phyloP scores from a whole-genome alignment of 2,329 filamentous ascomycete genomes.

The Diaporthe capsici region DNA sequence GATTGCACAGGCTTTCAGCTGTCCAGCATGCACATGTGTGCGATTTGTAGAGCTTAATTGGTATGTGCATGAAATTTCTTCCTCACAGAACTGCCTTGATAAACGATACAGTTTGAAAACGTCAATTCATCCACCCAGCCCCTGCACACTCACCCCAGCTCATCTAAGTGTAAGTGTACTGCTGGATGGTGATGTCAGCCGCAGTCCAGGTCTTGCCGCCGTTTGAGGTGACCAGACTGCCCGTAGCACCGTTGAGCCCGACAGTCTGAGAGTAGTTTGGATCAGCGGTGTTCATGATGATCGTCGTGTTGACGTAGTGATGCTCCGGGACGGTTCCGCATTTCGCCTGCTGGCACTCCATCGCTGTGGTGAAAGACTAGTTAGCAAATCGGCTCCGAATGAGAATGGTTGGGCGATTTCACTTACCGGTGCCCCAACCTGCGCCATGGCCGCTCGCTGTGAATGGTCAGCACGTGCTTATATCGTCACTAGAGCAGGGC shows the following conservation, averaged over 20 bases:
- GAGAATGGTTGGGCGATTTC: not conserved
- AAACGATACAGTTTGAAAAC: not conserved
- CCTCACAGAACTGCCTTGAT: not conserved
- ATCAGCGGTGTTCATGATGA: conserved; percentile 49
- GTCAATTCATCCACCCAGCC: not conserved
- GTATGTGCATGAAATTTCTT: not conserved
- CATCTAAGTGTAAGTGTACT: not conserved
- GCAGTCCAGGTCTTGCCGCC: conserved; percentile 15
- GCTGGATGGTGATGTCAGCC: conserved; percentile 17
- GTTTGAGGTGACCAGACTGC: conserved; percentile 38
- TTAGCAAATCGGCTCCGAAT: not conserved
- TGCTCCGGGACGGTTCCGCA: conserved; percentile 58
- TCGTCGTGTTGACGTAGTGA: conserved; percentile 56
- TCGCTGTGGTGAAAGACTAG: conserved; percentile 29
- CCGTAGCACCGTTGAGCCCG: conserved; percentile 49
- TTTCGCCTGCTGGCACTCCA: conserved; percentile 54
- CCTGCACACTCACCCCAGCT: not conserved
- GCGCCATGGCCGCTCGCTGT: not conserved
- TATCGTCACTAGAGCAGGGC: rapidly evolving
- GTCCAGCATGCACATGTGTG: not conserved
- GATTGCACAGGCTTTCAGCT: not conserved
- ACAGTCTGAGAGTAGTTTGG: conserved; percentile 56
- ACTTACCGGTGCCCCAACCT: not conserved
- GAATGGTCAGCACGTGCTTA: not conserved
- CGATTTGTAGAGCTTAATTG: not conserved